Evolutionary conservation across 352 stramenopile genomes (phyloP).

Genomic region (Pythium sp.): DNA sequence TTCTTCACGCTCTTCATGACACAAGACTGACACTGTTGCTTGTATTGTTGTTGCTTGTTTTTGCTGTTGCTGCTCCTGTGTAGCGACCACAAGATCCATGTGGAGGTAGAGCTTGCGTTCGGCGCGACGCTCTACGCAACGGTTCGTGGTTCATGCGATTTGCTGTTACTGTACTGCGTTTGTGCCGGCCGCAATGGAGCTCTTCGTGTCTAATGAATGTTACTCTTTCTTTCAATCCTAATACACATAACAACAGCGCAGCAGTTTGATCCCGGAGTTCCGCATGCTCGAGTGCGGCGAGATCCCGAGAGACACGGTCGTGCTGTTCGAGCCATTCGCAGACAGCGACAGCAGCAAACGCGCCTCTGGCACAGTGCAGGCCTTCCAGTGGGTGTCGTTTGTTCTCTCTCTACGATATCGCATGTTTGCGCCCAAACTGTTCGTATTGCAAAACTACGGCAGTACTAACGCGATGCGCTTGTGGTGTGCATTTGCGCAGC

Average conservation of each 20-base stretch:
- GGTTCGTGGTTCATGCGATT: conserved; percentile 20
- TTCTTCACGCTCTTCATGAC: neutral
- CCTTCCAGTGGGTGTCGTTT: conserved; percentile 29
- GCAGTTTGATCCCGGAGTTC: conserved; percentile 55
- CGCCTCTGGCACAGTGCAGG: conserved; percentile 23
- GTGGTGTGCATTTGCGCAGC: conserved; percentile 8
- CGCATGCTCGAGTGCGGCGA: conserved; percentile 70
- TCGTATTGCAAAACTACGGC: neutral
- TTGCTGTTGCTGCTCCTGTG: conserved; percentile 8
- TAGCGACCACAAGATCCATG: conserved; percentile 48
- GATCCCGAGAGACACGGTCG: conserved; percentile 48
- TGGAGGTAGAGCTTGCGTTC: conserved; percentile 48
- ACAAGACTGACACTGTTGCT: neutral
- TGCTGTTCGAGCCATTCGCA: conserved; percentile 23
- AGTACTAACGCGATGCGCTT: neutral
- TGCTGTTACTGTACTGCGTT: neutral
- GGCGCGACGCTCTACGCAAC: conserved; percentile 57
- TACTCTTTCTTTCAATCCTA: neutral
- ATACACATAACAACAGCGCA: conserved; percentile 25
- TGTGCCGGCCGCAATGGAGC: neutral
- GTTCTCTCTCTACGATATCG: neutral
- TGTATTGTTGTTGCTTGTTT: neutral
- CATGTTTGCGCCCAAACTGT: neutral
- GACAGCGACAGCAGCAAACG: neutral
- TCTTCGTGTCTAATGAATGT: neutral